A percentile compares a stretch with the other conserved stretches of the same genome.
These are phyloP conservation scores for Cadophora gregata DNA, from an alignment of 2,329 filamentous ascomycete genomes.

Conservation along the genomic window DNA sequence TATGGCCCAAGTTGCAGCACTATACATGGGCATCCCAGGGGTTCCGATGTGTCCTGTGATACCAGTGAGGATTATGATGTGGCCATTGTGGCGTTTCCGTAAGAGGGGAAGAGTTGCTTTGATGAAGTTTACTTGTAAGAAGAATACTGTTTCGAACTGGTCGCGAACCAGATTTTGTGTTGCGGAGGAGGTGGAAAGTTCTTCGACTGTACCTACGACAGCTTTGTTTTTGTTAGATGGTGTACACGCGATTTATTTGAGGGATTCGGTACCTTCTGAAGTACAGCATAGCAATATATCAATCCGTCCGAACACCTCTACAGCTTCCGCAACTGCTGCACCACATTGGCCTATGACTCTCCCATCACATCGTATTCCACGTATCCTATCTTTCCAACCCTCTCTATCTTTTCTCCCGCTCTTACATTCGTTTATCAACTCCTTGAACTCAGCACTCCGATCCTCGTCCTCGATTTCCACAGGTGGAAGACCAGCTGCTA, in stretches of 20 bases:
- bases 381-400: slow-evolving; percentile 81
- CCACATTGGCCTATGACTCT: slow-evolving; percentile 48
- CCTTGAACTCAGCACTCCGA: slow-evolving; percentile 79
- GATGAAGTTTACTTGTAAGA: slow-evolving; percentile 95
- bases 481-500: slow-evolving; percentile 82
- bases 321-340: slow-evolving; percentile 86
- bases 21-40: slow-evolving; percentile 88
- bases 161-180: slow-evolving; percentile 83
- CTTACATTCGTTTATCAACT: slow-evolving; percentile 75
- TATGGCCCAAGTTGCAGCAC: slow-evolving; percentile 90
- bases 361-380: slow-evolving; percentile 68
- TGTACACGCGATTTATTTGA: not conserved
- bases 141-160: slow-evolving; percentile 95
- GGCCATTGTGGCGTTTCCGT: slow-evolving; percentile 80
- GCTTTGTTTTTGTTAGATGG: slow-evolving; percentile 55
- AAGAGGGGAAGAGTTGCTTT: slow-evolving; percentile 84
- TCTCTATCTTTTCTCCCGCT: slow-evolving; percentile 67
- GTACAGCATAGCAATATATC: slow-evolving; percentile 92
- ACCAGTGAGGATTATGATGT: slow-evolving; percentile 88
- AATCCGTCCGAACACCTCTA: slow-evolving; percentile 82
- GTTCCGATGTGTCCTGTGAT: slow-evolving; percentile 93
- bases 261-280: slow-evolving; percentile 69
- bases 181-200: slow-evolving; percentile 74
- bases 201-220: slow-evolving; percentile 89
- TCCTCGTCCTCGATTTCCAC: slow-evolving; percentile 78